phyloP scores from a whole-genome alignment of 2,329 filamentous ascomycete species.

The Monosporascus sp. region DNA sequence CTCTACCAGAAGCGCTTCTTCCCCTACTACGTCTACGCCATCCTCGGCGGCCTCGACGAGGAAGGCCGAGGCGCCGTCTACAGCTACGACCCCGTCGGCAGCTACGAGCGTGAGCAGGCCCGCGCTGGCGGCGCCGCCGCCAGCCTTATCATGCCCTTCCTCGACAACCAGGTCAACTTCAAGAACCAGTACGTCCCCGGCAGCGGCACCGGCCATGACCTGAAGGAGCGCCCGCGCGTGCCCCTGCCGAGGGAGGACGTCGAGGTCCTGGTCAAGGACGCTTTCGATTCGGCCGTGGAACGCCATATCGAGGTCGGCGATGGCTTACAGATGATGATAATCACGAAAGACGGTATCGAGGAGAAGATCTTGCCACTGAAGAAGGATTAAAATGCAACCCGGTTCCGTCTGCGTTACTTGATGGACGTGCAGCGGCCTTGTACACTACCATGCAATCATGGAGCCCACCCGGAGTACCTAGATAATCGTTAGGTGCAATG shows the following conservation, averaged over 20 bases:
- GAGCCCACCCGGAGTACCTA: slow-evolving; percentile 1
- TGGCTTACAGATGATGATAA: slow-evolving; percentile 89
- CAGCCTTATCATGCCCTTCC: slow-evolving; percentile 96
- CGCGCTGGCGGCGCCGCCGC: slow-evolving; percentile 87
- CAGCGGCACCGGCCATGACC: slow-evolving; percentile 74
- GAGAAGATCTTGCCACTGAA: slow-evolving; percentile 82
- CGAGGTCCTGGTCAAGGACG: slow-evolving; percentile 87
- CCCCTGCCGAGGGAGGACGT: slow-evolving; percentile 70
- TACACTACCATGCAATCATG: slow-evolving; percentile 17
- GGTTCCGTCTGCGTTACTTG: slow-evolving; percentile 1
- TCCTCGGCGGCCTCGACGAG: slow-evolving; percentile 90
- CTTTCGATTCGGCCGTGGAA: slow-evolving; percentile 96
- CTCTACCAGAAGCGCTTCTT: slow-evolving; percentile 98
- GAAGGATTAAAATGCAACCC: slow-evolving; percentile 60
- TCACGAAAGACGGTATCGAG: slow-evolving; percentile 82
- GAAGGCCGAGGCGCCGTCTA: slow-evolving; percentile 91
- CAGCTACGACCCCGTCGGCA: slow-evolving; percentile 96
- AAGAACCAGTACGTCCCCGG: slow-evolving; percentile 96
- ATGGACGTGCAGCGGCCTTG: slow-evolving; percentile 1
- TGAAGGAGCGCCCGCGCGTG: slow-evolving; percentile 65
- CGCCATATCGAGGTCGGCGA: slow-evolving; percentile 99
- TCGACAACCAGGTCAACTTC: slow-evolving; percentile 99
- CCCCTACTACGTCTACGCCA: slow-evolving; percentile 95
- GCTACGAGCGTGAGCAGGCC: slow-evolving; percentile 96
- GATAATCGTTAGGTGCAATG: no score